phyloP scores from a whole-genome alignment of 2,329 filamentous ascomycete species.

The Microdochium nivale region DNA sequence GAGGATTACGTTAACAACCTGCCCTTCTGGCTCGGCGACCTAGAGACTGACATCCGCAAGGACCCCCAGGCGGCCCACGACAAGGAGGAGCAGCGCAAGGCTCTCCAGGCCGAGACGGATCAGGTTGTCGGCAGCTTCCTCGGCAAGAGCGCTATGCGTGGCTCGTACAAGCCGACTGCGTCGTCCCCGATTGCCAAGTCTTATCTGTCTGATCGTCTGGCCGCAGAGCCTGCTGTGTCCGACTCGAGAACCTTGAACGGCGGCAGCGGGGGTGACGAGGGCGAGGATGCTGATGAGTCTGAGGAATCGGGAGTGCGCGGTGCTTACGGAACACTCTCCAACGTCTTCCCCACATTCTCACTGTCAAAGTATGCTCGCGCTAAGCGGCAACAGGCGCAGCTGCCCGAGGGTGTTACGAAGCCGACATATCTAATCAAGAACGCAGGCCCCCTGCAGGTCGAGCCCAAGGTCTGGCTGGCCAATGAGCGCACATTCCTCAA shows the following conservation, averaged over 20 bases:
- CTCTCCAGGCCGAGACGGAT: slow-evolving; percentile 76
- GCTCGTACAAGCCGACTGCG: slow-evolving; percentile 27
- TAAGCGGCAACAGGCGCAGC: slow-evolving; percentile 39
- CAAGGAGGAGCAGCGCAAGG: slow-evolving; percentile 78
- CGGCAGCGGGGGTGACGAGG: slow-evolving; percentile 16
- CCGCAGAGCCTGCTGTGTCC: slow-evolving; percentile 31
- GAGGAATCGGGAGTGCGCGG: slow-evolving; percentile 12
- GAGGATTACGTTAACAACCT: slow-evolving; percentile 94
- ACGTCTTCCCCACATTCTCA: slow-evolving; percentile 75
- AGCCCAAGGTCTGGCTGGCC: slow-evolving; percentile 97
- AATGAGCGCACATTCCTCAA: slow-evolving; percentile 98
- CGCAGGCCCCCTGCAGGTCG: slow-evolving; percentile 80
- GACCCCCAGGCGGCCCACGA: slow-evolving; percentile 88
- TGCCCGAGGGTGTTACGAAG: slow-evolving; percentile 83
- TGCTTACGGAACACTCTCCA: slow-evolving; percentile 51
- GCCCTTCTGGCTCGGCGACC: slow-evolving; percentile 89
- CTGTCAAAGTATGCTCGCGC: slow-evolving; percentile 65
- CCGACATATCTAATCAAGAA: slow-evolving; percentile 92
- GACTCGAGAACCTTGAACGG: slow-evolving; percentile 10
- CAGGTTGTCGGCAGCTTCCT: slow-evolving; percentile 84
- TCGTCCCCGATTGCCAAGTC: slow-evolving; percentile 63
- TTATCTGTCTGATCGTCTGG: slow-evolving; percentile 47
- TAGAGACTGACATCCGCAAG: slow-evolving; percentile 88
- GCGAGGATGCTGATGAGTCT: slow-evolving; percentile 16
- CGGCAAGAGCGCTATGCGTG: slow-evolving; percentile 32